phyloP scores from a whole-genome alignment of 148 eudicot species.

The Spergularia marina region DNA sequence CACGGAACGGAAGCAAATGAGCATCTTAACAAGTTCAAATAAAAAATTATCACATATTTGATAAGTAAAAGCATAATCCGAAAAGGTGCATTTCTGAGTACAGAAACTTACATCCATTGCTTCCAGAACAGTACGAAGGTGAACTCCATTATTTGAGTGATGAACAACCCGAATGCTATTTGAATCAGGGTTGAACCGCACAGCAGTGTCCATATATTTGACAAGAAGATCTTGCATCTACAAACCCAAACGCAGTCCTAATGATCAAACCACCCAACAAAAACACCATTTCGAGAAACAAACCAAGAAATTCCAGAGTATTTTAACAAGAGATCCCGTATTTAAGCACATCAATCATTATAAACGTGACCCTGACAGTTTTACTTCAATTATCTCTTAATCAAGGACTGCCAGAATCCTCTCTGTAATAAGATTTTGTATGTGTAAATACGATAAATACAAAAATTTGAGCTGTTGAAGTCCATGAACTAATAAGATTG shows the following conservation, averaged over 20 bases:
- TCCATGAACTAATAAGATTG: neutral
- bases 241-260: slow-evolving; percentile 51
- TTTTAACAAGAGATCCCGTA: neutral
- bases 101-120: slow-evolving; percentile 82
- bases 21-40: neutral
- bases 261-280: slow-evolving; percentile 19
- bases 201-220: slow-evolving; percentile 60
- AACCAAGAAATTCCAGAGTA: slow-evolving; percentile 17
- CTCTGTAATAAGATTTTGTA: neutral
- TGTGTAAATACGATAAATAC: neutral
- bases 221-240: slow-evolving; percentile 83
- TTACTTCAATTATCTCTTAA: neutral
- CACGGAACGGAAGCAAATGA: neutral
- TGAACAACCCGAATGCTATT: slow-evolving; percentile 46
- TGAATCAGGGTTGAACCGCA: slow-evolving; percentile 47
- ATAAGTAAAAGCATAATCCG: neutral
- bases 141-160: slow-evolving; percentile 36
- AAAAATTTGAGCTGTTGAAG: neutral
- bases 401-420: neutral
- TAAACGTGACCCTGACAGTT: neutral
- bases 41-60: neutral
- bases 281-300: neutral
- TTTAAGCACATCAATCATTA: neutral
- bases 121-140: slow-evolving; percentile 67
- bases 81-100: neutral